phyloP scores from a whole-genome alignment of 1,284 basidiomycete species.

The Ustilago cynodontis region DNA sequence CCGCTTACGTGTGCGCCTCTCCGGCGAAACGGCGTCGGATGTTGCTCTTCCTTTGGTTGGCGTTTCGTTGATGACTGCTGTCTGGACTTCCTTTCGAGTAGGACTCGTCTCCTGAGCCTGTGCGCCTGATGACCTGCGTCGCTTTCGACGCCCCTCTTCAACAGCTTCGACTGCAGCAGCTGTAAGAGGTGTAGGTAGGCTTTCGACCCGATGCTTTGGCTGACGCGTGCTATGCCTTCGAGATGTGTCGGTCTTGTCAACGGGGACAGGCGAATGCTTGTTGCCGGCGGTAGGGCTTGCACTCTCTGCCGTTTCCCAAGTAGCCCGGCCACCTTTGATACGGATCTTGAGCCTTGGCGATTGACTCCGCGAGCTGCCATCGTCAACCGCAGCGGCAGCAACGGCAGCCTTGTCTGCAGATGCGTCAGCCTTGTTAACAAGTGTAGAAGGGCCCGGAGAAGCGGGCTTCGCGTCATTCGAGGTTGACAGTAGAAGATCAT shows the following conservation, averaged over 20 bases:
- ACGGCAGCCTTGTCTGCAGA: neutral
- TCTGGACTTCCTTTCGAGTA: neutral
- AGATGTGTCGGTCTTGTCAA: slow-evolving; percentile 3
- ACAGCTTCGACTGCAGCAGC: slow-evolving; percentile 30
- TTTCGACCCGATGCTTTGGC: slow-evolving; percentile 42
- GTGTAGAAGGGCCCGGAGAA: slow-evolving; percentile 19
- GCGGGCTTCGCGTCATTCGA: slow-evolving; percentile 19
- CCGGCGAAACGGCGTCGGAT: slow-evolving; percentile 7
- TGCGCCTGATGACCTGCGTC: slow-evolving; percentile 19
- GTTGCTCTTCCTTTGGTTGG: neutral
- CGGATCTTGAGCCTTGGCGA: slow-evolving; percentile 47
- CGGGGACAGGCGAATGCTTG: slow-evolving; percentile 1
- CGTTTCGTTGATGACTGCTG: neutral
- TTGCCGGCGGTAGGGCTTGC: slow-evolving; percentile 20
- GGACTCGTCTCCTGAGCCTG: slow-evolving; percentile 10
- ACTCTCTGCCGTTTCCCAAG: slow-evolving; percentile 32
- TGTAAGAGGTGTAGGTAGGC: slow-evolving; percentile 29
- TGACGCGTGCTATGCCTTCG: slow-evolving; percentile 31
- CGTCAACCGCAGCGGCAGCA: neutral
- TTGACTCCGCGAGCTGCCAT: slow-evolving; percentile 20
- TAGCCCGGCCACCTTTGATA: slow-evolving; percentile 35
- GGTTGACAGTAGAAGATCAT: slow-evolving; percentile 51
- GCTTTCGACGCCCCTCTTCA: slow-evolving; percentile 21
- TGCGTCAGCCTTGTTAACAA: slow-evolving; percentile 12
- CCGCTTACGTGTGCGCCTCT: slow-evolving; percentile 12